Evolutionary conservation across 140 eudicot species (phyloP).

Genomic region (Stevia rebaudiana): DNA sequence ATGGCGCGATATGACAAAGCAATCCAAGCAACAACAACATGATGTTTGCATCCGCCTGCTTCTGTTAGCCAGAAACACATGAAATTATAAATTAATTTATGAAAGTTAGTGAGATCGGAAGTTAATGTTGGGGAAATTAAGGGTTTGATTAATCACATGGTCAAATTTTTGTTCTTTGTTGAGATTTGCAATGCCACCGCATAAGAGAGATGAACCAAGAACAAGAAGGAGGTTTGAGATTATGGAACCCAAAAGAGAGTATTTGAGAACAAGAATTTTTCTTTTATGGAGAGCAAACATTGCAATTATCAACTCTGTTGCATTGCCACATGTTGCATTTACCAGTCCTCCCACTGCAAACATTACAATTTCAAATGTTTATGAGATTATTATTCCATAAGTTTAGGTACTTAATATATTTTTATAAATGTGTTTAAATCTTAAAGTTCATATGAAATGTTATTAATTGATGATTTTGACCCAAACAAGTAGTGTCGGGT

Average conservation of each 20-base stretch:
- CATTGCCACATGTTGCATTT: constrained; percentile 84
- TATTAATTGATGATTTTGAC: too few relatives aligned
- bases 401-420: too few relatives aligned
- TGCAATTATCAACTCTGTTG: constrained; percentile 78
- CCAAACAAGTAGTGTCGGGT: too few relatives aligned
- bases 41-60: constrained; percentile 73
- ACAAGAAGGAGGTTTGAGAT: constrained; percentile 73
- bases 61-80: constrained; percentile 32
- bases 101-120: neutral
- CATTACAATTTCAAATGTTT: neutral
- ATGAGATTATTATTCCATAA: too few relatives aligned
- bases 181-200: constrained; percentile 66
- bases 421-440: too few relatives aligned
- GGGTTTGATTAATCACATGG: constrained; percentile 28
- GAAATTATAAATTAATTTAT: neutral
- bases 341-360: constrained; percentile 73
- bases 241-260: constrained; percentile 65
- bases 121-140: neutral
- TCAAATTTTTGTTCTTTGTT: constrained; percentile 55
- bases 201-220: constrained; percentile 63
- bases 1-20: constrained; percentile 63
- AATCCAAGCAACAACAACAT: constrained; percentile 58
- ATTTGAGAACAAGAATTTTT: constrained; percentile 61
- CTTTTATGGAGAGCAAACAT: constrained; percentile 50
- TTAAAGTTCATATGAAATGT: too few relatives aligned